Conservation (phyloP, 352 stramenopile genomes). For the Elongisporangium prolatum region DNA sequence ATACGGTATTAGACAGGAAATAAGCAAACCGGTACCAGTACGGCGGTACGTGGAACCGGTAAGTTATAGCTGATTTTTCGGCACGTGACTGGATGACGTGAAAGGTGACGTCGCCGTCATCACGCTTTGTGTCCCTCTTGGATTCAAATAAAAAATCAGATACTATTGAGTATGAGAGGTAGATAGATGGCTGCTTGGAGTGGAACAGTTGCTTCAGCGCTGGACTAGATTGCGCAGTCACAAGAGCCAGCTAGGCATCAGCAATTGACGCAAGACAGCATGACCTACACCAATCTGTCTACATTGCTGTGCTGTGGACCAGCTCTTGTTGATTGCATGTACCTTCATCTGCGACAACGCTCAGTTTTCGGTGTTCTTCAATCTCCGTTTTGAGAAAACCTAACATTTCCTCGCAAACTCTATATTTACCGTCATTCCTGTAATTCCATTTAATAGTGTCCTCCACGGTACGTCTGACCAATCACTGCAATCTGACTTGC, state of each 20-base stretch:
- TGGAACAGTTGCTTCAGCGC: not conserved
- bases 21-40: too few species aligned
- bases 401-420: not conserved
- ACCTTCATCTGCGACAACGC: not conserved
- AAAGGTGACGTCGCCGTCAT: not conserved
- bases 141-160: not conserved
- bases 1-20: too few species aligned
- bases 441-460: not conserved
- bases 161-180: not conserved
- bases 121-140: not conserved
- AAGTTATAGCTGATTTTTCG: not conserved
- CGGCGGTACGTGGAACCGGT: not conserved
- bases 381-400: not conserved
- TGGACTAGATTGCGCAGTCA: too few species aligned
- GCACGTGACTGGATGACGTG: not conserved
- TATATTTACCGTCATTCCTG: not conserved
- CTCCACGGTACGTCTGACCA: not conserved
- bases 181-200: not conserved
- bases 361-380: not conserved
- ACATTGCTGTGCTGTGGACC: too few species aligned
- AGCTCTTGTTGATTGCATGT: too few species aligned
- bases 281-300: too few species aligned
- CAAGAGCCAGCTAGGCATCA: too few species aligned
- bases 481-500: not conserved
- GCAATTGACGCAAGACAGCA: too few species aligned